A percentile compares a stretch with the other conserved stretches of the same genome.
Conservation (phyloP, 352 stramenopile genomes). For the Phytophthora litchii region DNA sequence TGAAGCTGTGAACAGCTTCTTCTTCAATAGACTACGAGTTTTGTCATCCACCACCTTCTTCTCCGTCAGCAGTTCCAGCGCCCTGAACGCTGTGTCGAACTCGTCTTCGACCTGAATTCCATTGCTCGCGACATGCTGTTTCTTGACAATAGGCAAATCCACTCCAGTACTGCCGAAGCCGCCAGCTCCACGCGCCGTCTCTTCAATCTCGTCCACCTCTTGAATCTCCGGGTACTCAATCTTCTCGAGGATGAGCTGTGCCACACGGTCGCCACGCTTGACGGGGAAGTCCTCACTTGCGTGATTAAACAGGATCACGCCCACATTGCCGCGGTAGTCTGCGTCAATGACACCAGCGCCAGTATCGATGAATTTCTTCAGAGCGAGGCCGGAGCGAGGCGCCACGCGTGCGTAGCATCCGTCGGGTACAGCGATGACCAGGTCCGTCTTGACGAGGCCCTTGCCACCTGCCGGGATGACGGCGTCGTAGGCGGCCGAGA, state of each 20-base stretch:
- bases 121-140: conserved; percentile 32
- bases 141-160: conserved; percentile 58
- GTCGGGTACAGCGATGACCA: conserved; percentile 93
- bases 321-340: conserved; percentile 98
- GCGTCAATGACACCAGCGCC: conserved; percentile 98
- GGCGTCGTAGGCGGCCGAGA: conserved; percentile 85
- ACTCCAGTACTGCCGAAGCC: conserved; percentile 97
- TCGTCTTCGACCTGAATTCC: conserved; percentile 9
- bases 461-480: conserved; percentile 93
- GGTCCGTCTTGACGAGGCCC: conserved; percentile 97
- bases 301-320: conserved; percentile 99
- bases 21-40: conserved; percentile 61
- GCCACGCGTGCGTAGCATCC: conserved; percentile 96
- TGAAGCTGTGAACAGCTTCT: conserved; percentile 55
- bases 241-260: conserved; percentile 98
- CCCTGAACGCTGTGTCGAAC: conserved; percentile 38
- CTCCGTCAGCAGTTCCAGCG: conserved; percentile 56
- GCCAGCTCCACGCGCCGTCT: conserved; percentile 93
- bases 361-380: conserved; percentile 98
- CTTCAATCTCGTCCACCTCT: conserved; percentile 95
- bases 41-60: conserved; percentile 54
- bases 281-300: conserved; percentile 93
- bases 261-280: conserved; percentile 95
- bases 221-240: conserved; percentile 91
- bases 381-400: conserved; percentile 93